phyloP scores from a whole-genome alignment of 2,329 filamentous ascomycete genomes.

The Epichloe scottii region DNA sequence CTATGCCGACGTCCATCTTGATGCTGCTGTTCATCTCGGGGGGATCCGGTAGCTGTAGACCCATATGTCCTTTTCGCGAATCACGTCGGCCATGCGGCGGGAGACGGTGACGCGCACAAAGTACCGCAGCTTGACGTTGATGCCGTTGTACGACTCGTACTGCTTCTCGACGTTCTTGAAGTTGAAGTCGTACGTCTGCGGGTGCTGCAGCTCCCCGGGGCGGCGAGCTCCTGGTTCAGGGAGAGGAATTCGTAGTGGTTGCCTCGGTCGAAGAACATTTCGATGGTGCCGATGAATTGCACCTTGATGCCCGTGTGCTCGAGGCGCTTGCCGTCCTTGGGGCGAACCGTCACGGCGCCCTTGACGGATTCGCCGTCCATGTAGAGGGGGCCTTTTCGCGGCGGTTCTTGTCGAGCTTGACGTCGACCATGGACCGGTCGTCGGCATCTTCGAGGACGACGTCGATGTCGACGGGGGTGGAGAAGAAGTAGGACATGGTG shows the following conservation, averaged over 20 bases:
- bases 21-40: conserved; percentile 97
- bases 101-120: conserved; percentile 96
- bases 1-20: conserved; percentile 99
- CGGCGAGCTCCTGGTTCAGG: conserved; percentile 89
- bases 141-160: conserved; percentile 99
- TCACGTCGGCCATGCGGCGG: conserved; percentile 91
- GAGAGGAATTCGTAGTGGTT: conserved; percentile 99
- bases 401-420: conserved; percentile 96
- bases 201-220: conserved; percentile 97
- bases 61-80: conserved; percentile 99
- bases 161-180: conserved; percentile 99
- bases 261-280: conserved; percentile 99
- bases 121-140: conserved; percentile 98
- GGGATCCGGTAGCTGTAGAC: conserved; percentile 98
- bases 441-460: conserved; percentile 93
- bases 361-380: conserved; percentile 98
- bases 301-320: conserved; percentile 99
- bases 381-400: conserved; percentile 91
- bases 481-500: conserved; percentile 93
- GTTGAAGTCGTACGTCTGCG: conserved; percentile 97
- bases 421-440: conserved; percentile 87
- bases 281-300: conserved; percentile 98
- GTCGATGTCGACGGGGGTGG: conserved; percentile 96
- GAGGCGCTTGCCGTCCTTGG: conserved; percentile 94
- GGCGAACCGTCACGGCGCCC: conserved; percentile 84